These are phyloP conservation scores for Eucalyptus sp. DNA, from an alignment of 345 rosid species.

Conservation along the genomic window DNA sequence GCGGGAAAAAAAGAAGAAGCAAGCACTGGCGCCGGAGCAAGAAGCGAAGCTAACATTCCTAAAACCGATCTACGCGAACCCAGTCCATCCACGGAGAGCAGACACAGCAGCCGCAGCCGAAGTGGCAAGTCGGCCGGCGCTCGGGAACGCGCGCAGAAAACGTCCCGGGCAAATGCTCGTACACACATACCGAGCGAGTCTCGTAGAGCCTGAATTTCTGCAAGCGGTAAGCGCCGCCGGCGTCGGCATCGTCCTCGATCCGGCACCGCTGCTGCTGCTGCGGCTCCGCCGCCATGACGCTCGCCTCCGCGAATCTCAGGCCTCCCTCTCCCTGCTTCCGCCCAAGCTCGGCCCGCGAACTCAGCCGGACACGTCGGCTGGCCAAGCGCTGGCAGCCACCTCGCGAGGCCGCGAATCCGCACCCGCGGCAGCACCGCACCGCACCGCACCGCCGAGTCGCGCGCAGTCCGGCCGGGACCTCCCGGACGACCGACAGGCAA, in stretches of 20 bases:
- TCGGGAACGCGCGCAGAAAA: not conserved
- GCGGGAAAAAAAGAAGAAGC: not conserved
- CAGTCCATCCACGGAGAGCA: not conserved
- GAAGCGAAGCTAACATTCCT: not conserved
- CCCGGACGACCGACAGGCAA: not conserved
- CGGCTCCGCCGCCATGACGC: conserved; percentile 8
- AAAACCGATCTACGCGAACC: not conserved
- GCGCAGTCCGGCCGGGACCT: not conserved
- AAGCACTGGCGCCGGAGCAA: not conserved
- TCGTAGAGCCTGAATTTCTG: conserved; percentile 90
- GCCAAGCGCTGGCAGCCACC: not conserved
- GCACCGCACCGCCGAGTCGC: not conserved
- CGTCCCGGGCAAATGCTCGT: not conserved
- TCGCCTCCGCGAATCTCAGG: not conserved
- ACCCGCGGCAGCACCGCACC: not conserved
- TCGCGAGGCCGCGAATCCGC: not conserved
- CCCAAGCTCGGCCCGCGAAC: not conserved
- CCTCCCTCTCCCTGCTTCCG: not conserved
- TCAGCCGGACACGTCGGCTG: not conserved
- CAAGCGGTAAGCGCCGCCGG: conserved; percentile 24
- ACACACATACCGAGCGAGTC: conserved; percentile 58
- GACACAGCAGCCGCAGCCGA: not conserved
- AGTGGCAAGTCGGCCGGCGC: not conserved
- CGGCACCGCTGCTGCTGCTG: conserved; percentile 6
- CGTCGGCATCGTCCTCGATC: not conserved